phyloP scores from a whole-genome alignment of 805 yeast genomes.

The Zygotorulaspora florentina region DNA sequence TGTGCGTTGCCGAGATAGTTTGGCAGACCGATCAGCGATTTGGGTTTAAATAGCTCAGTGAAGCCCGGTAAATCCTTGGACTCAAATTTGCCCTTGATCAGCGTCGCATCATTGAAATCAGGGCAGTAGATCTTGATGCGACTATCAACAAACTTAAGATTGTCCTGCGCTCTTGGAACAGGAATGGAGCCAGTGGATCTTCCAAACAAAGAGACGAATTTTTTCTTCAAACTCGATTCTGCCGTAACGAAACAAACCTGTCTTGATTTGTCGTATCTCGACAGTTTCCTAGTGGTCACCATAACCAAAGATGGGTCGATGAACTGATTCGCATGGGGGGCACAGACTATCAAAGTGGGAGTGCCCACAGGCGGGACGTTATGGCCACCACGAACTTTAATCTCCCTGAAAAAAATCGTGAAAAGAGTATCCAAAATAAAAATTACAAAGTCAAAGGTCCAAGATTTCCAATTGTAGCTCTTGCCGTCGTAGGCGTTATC shows the following conservation, averaged over 20 bases:
- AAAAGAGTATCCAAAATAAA: slow-evolving; percentile 30
- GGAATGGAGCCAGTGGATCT: slow-evolving; percentile 75
- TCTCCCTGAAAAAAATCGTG: slow-evolving; percentile 62
- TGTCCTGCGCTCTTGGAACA: slow-evolving; percentile 88
- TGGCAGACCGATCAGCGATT: slow-evolving; percentile 73
- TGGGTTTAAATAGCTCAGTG: slow-evolving; percentile 52
- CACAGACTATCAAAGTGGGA: slow-evolving; percentile 73
- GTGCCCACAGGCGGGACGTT: slow-evolving; percentile 30
- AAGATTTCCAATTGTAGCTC: slow-evolving; percentile 22
- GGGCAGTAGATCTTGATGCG: slow-evolving; percentile 58
- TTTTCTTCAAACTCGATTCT: slow-evolving; percentile 59
- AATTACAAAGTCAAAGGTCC: slow-evolving; percentile 31
- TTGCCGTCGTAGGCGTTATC: slow-evolving; percentile 28
- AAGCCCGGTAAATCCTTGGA: slow-evolving; percentile 51
- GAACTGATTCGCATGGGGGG: slow-evolving; percentile 87
- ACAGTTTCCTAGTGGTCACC: slow-evolving; percentile 57
- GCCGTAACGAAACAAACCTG: slow-evolving; percentile 79
- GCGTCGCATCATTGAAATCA: slow-evolving; percentile 45
- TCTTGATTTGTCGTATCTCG: slow-evolving; percentile 47
- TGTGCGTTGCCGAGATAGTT: slow-evolving; percentile 72
- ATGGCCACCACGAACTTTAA: slow-evolving; percentile 59
- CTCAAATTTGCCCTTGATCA: slow-evolving; percentile 52
- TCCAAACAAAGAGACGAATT: slow-evolving; percentile 71
- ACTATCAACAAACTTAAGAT: slow-evolving; percentile 54
- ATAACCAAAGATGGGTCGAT: slow-evolving; percentile 75